Conservation (phyloP, 495 filamentous ascomycete genomes). For the Recurvomyces mirabilis region DNA sequence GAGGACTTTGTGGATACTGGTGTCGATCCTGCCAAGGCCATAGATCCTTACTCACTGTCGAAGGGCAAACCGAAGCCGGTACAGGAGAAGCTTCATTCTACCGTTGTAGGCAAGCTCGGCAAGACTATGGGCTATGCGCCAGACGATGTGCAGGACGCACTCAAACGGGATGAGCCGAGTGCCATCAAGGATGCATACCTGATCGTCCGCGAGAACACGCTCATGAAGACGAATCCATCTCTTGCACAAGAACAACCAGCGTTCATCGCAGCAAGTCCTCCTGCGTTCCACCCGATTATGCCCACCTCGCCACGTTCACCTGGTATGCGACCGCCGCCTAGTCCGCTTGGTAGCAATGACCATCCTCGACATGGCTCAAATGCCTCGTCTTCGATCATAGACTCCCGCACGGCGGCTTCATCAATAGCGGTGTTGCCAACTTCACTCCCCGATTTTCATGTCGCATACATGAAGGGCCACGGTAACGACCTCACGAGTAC, state of each 20-base stretch:
- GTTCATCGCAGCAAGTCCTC: constrained; percentile 44
- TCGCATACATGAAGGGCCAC: constrained; percentile 66
- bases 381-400: constrained; percentile 20
- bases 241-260: constrained; percentile 35
- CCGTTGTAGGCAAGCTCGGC: constrained; percentile 86
- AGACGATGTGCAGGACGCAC: constrained; percentile 87
- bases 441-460: constrained; percentile 79
- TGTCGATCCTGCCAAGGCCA: constrained; percentile 81
- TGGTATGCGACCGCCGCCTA: neutral
- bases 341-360: constrained; percentile 1
- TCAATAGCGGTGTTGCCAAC: constrained; percentile 85
- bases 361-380: constrained; percentile 26
- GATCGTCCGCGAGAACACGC: constrained; percentile 92
- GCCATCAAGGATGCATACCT: constrained; percentile 98
- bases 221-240: constrained; percentile 78
- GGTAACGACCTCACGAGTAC: neutral
- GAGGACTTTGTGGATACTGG: constrained; percentile 89
- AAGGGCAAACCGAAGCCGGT: constrained; percentile 64
- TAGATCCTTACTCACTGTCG: constrained; percentile 66
- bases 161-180: constrained; percentile 82
- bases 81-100: constrained; percentile 79
- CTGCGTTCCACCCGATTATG: constrained; percentile 34
- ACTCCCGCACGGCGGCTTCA: constrained; percentile 41
- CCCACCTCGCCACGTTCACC: constrained; percentile 29
- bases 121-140: constrained; percentile 96